Base-by-base conservation (phyloP, 2,329 filamentous ascomycete species). In the Fonsecaea nubica region DNA sequence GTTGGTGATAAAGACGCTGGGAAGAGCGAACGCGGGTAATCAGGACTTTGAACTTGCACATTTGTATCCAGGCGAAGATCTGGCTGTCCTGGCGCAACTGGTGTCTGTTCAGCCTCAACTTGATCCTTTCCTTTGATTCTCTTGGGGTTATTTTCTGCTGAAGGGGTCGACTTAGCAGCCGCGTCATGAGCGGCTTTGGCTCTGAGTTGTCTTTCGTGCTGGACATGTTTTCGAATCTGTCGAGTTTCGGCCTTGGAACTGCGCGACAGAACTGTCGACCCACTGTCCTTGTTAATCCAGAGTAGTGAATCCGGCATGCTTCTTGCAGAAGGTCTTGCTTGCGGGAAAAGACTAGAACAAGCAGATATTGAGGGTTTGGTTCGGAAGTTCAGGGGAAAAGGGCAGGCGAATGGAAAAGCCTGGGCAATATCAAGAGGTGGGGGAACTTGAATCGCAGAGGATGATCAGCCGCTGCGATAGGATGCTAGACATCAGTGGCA, bases 171-270 rank as follows among this genome's bases (percentile, higher is more conserved):
- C 48, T 55, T 64, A 10, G 62, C 58, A 10, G 64, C 52, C 4
- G 59, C 59, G 13, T 58, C 65, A 30, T 64, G 64, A 7, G 64
- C 61, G 48, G 66, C 58, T 48, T 65, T 66, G 30, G 68, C 64
- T 58, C 61, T 70, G 25, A 69, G 42, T 35, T 69, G 66, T 59
- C 69, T 60, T 56, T 68, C 58, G 57, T 70, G 68, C 38, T 72
- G 70, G 38, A 72, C 70, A 66, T 72, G 70, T 48, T 69, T 70
- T 18, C 70, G 67, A 33, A 72, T 72, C 15, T 68, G 62, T 38
- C 62, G 58, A n/a, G 70, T 72, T 36, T 72, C 70, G 45, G 66
- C 68, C 40, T 68, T 69, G 4, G 68, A 72, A 38, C 70, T 72
- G 33, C 70, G 63, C 30, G 70, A 72, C 0, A 72, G 60, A 18